Conservation (phyloP, 495 filamentous ascomycete species). For the Penicillium alfredii region DNA sequence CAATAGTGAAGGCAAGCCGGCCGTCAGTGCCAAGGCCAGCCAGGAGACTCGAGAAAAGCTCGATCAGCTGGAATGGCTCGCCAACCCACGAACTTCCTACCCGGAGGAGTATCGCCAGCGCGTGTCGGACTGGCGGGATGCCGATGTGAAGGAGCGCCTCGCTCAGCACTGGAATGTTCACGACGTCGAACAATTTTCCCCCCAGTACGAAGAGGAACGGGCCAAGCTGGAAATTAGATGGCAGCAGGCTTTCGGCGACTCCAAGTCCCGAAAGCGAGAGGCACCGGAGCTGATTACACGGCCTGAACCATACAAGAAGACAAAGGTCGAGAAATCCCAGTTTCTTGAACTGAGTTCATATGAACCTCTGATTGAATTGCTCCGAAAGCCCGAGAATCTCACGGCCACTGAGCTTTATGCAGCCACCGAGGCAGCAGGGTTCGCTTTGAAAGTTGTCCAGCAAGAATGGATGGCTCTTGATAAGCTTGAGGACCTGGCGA, state of each 20-base stretch:
- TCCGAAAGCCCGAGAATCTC: conserved; percentile 32
- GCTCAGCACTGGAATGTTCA: conserved; percentile 54
- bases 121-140: conserved; percentile 13
- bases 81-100: conserved; percentile 23
- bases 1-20: background rate
- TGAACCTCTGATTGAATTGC: conserved; percentile 30
- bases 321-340: conserved; percentile 30
- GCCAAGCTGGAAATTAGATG: conserved; percentile 25
- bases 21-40: background rate
- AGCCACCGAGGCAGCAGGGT: conserved; percentile 46
- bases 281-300: conserved; percentile 38
- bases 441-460: conserved; percentile 54
- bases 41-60: conserved; percentile 4
- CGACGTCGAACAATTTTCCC: conserved; percentile 41
- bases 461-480: conserved; percentile 58
- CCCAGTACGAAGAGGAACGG: conserved; percentile 29
- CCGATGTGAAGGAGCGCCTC: conserved; percentile 50
- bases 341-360: conserved; percentile 40
- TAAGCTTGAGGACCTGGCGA: conserved; percentile 45
- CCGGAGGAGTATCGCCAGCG: conserved; percentile 18
- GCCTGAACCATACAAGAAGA: conserved; percentile 38
- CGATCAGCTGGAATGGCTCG: conserved; percentile 22
- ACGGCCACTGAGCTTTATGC: conserved; percentile 47
- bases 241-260: conserved; percentile 28
- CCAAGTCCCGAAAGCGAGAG: conserved; percentile 40